Base-by-base conservation (phyloP, 2,329 filamentous ascomycete species). In the Microdochium paspali region DNA sequence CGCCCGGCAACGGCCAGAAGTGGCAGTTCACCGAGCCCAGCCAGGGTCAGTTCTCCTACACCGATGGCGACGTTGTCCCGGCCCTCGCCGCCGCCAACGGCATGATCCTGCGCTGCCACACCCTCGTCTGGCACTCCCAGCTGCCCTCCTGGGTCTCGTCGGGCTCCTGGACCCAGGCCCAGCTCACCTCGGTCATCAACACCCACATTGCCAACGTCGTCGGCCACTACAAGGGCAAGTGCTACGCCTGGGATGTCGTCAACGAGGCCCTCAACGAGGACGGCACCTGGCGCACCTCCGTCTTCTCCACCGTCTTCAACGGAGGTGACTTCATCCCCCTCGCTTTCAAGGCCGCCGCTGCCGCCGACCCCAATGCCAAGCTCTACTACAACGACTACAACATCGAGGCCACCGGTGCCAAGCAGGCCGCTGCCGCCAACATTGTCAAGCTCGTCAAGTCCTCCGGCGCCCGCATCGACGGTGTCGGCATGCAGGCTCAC, bases 161-260 rank as follows among this genome's bases (percentile, higher is more conserved):
- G 5, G 63, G 59, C 24, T 70, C 70, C 28, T 87, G 79, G 76
- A 82, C 76, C 13, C 74, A 74, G 49, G 67, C 64, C 2, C 77
- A 80, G 35, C 70, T 88, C 3, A 72, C 71, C 13, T 64, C 66
- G 3, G 72, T 77, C 20, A 66, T 84, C 52, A 68, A 79, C 60
- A 74, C 74, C 46, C 82, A 85, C 61, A 77, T 86, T 53, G 71
- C 73, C 50, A 71, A 76, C 52, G 77, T 76, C 45, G 74, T 77
- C 6, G 67, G 64, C 13, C 72, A 82, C 61, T 83, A 76, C 66
- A 73, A 74, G 60, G 74, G 77, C 47, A 68, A 76, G 54, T 82
- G 80, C 61, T 77, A 78, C 58, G 70, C 73, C 25, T 85, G 80
- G 80, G 80, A 85, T 48, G 80, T 85, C 0, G 72, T 83, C 23